phyloP scores from a whole-genome alignment of 208 protist species.

The Angomonas deanei region DNA sequence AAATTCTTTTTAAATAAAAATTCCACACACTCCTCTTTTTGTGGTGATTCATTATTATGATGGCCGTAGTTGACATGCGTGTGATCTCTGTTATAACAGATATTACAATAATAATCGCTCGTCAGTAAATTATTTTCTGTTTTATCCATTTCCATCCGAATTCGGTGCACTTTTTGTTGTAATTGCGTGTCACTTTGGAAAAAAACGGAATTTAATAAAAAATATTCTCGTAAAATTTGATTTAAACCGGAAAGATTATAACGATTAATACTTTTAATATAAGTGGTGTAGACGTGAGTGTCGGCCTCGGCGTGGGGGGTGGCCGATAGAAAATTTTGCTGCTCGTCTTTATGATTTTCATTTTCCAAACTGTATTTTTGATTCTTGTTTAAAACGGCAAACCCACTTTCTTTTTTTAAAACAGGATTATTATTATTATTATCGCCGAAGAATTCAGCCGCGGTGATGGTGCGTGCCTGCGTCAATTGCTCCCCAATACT shows the following conservation, averaged over 20 bases:
- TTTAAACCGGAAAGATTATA: conserved; percentile 53
- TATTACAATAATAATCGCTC: neutral
- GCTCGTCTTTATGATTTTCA: neutral
- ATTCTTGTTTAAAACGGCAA: neutral
- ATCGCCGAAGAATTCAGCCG: too few species aligned
- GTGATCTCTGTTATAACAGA: conserved; percentile 72
- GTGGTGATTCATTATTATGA: too few species aligned
- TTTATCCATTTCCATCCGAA: conserved; percentile 59
- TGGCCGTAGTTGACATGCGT: too few species aligned
- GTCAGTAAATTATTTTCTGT: neutral
- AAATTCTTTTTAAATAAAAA: conserved; percentile 57
- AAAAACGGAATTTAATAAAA: conserved; percentile 60
- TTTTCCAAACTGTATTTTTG: neutral
- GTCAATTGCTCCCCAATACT: too few species aligned
- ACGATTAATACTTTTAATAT: conserved; percentile 56
- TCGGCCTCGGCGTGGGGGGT: conserved; percentile 20
- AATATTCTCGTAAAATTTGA: conserved; percentile 80
- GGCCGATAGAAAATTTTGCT: neutral
- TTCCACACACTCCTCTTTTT: conserved; percentile 67
- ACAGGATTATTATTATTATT: conserved; percentile 44
- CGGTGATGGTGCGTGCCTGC: too few species aligned
- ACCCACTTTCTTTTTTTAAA: neutral
- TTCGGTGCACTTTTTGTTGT: conserved; percentile 86
- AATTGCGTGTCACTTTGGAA: conserved; percentile 53
- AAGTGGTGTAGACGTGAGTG: conserved; percentile 69